Base-by-base conservation (phyloP, 495 filamentous ascomycete species). In the Immersiella caudata region DNA sequence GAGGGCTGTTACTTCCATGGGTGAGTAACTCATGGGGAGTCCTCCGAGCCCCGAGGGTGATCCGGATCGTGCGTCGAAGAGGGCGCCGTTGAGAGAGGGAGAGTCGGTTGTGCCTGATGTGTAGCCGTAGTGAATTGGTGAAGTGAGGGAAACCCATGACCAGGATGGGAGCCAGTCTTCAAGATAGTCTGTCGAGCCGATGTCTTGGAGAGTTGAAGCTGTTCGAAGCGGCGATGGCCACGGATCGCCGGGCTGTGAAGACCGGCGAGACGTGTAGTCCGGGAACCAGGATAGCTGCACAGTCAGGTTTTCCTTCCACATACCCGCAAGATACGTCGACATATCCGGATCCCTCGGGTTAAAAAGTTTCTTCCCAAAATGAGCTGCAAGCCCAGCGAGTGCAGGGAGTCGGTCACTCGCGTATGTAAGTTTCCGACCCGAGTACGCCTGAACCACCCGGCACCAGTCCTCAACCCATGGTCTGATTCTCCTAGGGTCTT, bases 241-340 rank as follows among this genome's bases (percentile, higher is more conserved):
- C 6, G 27, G 6, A 35, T 60, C 57, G 6, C 22, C 57, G 16
- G 22, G 22, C 20, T 21, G 14, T 6, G 24, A 21, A 26, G 57
- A 33, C 11, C 14, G 57, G 12, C 24, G 57, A 8, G 22, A 26
- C 27, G 22, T 26, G 22, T 27, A 26, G 25, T 60, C 57, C 25
- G 57, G 57, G 57, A 60, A 60, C 57, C 57, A 60, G 57, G 7
- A 60, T 35, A 60, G 14, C 57, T 60, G 57, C 57, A 26, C 16
- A 25, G 27, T 25, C 57, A 60, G 57, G 57, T 21, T 35, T 7
- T 26, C 57, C 24, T 35, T 26, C 24, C 22, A 60, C 57, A 60
- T 26, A 35, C 57, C 57, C 8, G 57, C 57, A 11, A 60, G 25
- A 35, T 60, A 60, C 21, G 57, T 35, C 7, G 22, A 35, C 24